Conservation (phyloP, 768 basidiomycete genomes). For the Suillus cothurnatus region DNA sequence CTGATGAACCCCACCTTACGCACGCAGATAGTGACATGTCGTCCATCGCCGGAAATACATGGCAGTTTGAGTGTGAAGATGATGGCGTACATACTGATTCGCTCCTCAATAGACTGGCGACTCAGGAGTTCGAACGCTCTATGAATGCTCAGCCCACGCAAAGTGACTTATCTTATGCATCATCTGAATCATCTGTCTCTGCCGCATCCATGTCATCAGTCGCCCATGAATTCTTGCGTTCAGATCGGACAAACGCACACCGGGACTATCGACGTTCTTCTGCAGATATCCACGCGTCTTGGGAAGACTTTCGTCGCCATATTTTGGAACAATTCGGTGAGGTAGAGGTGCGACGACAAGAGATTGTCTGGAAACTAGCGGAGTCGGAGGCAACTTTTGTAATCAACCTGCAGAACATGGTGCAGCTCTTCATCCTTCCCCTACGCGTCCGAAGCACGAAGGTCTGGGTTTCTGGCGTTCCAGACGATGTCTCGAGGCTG, state of each 20-base stretch:
- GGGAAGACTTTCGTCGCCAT: conserved; percentile 24
- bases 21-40: conserved; percentile 52
- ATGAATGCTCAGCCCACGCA: conserved; percentile 5
- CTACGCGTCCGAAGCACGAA: conserved; percentile 71
- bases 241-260: conserved; percentile 14
- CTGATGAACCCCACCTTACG: conserved; percentile 18
- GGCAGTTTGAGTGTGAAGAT: conserved; percentile 38
- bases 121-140: conserved; percentile 1
- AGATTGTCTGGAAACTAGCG: conserved; percentile 67
- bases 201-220: conserved; percentile 16
- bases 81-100: conserved; percentile 33
- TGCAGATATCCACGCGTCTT: conserved; percentile 14
- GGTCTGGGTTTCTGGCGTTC: conserved; percentile 82
- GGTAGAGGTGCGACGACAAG: conserved; percentile 62
- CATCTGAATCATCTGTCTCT: conserved; percentile 17
- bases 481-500: conserved; percentile 63
- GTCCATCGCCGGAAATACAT: conserved; percentile 40
- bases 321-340: conserved; percentile 41
- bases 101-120: conserved; percentile 23
- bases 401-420: conserved; percentile 60
- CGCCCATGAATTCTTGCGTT: conserved; percentile 31
- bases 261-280: conserved; percentile 15
- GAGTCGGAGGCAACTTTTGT: conserved; percentile 73
- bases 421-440: conserved; percentile 76
- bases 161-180: conserved; percentile 8